Evolutionary conservation across 306 rosid genomes (phyloP), one percentile per base, ranked within the genome.

Genomic region (Fagus sylvatica): DNA sequence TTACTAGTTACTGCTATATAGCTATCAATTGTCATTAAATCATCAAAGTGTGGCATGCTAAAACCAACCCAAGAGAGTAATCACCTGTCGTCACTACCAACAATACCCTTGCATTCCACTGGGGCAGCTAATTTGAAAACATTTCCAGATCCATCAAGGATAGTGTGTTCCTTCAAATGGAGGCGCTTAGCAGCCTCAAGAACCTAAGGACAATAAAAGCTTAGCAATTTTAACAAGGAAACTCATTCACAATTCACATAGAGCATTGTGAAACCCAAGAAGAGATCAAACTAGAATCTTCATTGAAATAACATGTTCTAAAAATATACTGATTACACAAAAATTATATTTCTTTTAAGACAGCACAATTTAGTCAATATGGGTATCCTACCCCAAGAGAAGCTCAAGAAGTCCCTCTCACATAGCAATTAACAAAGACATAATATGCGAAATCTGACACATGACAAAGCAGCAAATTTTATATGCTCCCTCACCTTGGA

Each of bases 51-150:
- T n/a, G n/a, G 17, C 6, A 3, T 1, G 7, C 19, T 33, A 32
- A 61, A 12, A 56, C 59, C 9, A 78, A 78, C 64, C 62, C 42
- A 62, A 19, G 57, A 76, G 46, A 69, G 46, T 64, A 72, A n/a
- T 59, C 87, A 96, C 99, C 99, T 80, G 90, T 91, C 99, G 84
- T 96, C 99, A 71, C 99, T 93, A 78, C 99, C 99, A 74, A 96
- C 93, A 76, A 96, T 96, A 61, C 99, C 99, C 88, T 96, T 96
- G 91, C 98, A 93, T 84, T 96, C 99, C 78, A 96, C 99, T 0
- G 99, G 99, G 40, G 99, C 99, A 85, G 98, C 98, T 83, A 96
- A 90, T 71, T 91, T 93, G 86, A 90, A 88, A 83, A 77, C 88
- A 83, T 90, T 89, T 66, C 93, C 99, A 81, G 96, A 91, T 84